Evolutionary conservation across 2,329 filamentous ascomycete genomes (phyloP).

Genomic region (Chaetomium sp.): DNA sequence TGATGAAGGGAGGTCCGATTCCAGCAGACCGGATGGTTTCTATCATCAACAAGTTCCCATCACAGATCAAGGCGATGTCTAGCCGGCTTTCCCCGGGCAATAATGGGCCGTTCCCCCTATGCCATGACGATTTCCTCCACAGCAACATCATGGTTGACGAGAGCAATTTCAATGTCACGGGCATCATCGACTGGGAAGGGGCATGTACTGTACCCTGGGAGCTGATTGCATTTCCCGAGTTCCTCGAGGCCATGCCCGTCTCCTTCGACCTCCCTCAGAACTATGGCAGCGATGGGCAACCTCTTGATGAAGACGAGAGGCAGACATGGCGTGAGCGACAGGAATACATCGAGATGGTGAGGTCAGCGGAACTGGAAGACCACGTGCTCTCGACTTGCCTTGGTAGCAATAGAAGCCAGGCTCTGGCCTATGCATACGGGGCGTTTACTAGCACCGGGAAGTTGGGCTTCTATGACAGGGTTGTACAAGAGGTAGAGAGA

Average conservation of each 20-base stretch:
- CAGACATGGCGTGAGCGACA: neutral
- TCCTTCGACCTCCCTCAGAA: neutral
- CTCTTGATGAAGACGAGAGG: neutral
- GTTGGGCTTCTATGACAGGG: constrained; percentile 4
- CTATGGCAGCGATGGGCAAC: neutral
- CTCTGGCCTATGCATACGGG: constrained; percentile 4
- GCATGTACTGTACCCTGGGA: constrained; percentile 12
- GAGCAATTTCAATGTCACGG: neutral
- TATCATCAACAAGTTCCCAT: neutral
- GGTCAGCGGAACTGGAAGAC: neutral
- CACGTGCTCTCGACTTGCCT: constrained; percentile 1
- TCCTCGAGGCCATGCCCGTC: neutral
- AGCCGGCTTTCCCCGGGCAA: neutral
- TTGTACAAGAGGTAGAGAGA: neutral
- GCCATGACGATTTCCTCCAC: constrained; percentile 7
- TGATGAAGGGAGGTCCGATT: neutral
- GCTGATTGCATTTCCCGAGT: constrained; percentile 4
- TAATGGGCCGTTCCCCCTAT: constrained; percentile 4
- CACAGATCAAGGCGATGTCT: neutral
- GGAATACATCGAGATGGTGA: constrained; percentile 2
- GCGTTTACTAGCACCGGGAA: constrained; percentile 2
- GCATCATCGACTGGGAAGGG: constrained; percentile 14
- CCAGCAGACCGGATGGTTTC: neutral
- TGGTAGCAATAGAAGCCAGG: neutral
- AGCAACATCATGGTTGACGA: constrained; percentile 11